Evolutionary conservation across 2,329 filamentous ascomycete species (phyloP).

Genomic region (Ceratocystiopsis sp.): DNA sequence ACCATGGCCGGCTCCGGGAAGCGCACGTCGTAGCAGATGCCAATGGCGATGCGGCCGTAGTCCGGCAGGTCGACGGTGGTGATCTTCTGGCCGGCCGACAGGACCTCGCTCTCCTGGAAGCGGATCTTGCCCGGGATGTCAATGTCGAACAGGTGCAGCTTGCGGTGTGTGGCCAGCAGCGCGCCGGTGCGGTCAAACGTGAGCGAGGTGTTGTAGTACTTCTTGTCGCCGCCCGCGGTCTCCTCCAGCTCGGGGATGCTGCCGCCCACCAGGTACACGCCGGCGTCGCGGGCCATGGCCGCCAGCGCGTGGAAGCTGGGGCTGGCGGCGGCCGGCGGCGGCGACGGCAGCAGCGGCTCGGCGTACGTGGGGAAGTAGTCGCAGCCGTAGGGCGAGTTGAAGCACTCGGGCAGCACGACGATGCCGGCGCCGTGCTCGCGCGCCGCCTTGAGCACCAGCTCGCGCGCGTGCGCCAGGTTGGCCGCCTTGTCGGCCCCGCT

Average conservation of each 20-base stretch:
- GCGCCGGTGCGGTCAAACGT: constrained; percentile 62
- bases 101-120: constrained; percentile 80
- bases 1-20: constrained; percentile 90
- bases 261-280: constrained; percentile 72
- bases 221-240: constrained; percentile 20
- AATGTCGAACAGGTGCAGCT: constrained; percentile 95
- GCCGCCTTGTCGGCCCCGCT: constrained; percentile 66
- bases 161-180: constrained; percentile 79
- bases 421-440: constrained; percentile 54
- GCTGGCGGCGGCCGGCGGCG: constrained; percentile 50
- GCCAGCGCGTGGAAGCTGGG: constrained; percentile 78
- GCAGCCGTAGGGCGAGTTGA: constrained; percentile 94
- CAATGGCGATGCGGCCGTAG: constrained; percentile 73
- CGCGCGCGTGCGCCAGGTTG: constrained; percentile 68
- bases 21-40: constrained; percentile 94
- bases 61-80: constrained; percentile 76
- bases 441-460: constrained; percentile 70
- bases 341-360: constrained; percentile 65
- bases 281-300: constrained; percentile 59
- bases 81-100: constrained; percentile 69
- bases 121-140: constrained; percentile 89
- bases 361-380: constrained; percentile 83
- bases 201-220: constrained; percentile 80
- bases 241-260: constrained; percentile 71
- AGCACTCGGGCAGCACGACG: constrained; percentile 91